A percentile compares a stretch with the other conserved stretches of the same genome.
Conservation (phyloP, 306 rosid species). For the Vigna nakashimae region DNA sequence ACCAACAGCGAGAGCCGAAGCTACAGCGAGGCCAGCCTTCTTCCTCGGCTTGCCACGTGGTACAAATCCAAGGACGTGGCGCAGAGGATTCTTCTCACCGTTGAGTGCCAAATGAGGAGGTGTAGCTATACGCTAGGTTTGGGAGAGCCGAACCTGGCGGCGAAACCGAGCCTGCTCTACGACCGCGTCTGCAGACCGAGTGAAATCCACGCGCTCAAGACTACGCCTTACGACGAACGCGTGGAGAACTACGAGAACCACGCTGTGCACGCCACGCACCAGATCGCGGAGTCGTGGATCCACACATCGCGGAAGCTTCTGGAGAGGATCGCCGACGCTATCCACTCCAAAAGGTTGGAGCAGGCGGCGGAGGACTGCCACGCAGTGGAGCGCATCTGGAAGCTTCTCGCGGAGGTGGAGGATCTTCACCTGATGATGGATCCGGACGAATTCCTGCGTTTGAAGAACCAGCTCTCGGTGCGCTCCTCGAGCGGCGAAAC, state of each 20-base stretch:
- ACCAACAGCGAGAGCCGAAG: slow-evolving; percentile 38
- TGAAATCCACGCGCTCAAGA: slow-evolving; percentile 59
- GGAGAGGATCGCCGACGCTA: slow-evolving; percentile 46
- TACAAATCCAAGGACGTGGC: slow-evolving; percentile 63
- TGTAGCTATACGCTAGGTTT: slow-evolving; percentile 80
- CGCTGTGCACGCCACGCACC: slow-evolving; percentile 75
- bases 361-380: slow-evolving; percentile 67
- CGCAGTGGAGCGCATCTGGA: slow-evolving; percentile 83
- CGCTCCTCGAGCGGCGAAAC: slow-evolving; percentile 51
- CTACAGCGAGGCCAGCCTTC: slow-evolving; percentile 72
- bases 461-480: slow-evolving; percentile 64
- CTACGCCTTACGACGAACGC: slow-evolving; percentile 54
- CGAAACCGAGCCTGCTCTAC: slow-evolving; percentile 70
- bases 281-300: slow-evolving; percentile 83
- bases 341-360: slow-evolving; percentile 49
- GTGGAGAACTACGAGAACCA: slow-evolving; percentile 72
- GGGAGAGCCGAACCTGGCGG: slow-evolving; percentile 79
- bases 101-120: slow-evolving; percentile 80
- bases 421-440: slow-evolving; percentile 86
- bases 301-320: slow-evolving; percentile 58
- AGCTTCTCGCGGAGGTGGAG: slow-evolving; percentile 73
- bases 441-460: slow-evolving; percentile 74
- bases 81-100: slow-evolving; percentile 67
- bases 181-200: slow-evolving; percentile 73
- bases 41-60: slow-evolving; percentile 83